These are phyloP conservation scores for Sistotremastrum suecicum DNA, from an alignment of 768 basidiomycete genomes.

Conservation along the genomic window DNA sequence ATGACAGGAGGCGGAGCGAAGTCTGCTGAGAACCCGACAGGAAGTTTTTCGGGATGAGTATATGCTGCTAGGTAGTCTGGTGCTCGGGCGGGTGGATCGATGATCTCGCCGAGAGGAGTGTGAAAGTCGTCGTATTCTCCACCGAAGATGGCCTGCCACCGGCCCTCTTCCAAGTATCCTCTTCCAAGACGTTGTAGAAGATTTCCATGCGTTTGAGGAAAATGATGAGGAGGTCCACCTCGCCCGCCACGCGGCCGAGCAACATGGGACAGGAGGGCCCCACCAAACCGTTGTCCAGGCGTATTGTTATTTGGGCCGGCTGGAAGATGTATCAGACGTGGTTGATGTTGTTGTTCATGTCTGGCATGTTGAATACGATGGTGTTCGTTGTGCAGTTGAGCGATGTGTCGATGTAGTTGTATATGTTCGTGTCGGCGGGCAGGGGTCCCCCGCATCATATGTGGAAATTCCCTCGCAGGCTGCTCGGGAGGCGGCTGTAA, in stretches of 20 bases:
- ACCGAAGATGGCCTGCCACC: no score
- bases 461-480: no score
- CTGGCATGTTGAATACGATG: neutral
- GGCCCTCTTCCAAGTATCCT: no score
- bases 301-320: neutral
- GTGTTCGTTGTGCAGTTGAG: neutral
- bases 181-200: no score
- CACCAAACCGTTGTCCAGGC: constrained; percentile 1
- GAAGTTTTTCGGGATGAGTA: constrained; percentile 45
- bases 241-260: neutral
- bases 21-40: constrained; percentile 55
- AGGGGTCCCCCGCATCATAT: no score
- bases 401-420: neutral
- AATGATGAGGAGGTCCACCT: no score
- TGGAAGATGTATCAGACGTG: neutral
- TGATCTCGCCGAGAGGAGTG: no score
- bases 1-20: constrained; percentile 36
- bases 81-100: constrained; percentile 10
- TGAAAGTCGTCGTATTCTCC: no score
- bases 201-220: no score
- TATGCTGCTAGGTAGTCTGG: constrained; percentile 40
- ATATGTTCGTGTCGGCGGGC: neutral
- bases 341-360: neutral
- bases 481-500: no score
- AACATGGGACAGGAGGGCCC: constrained; percentile 1